Base-by-base conservation (phyloP, 306 rosid species). In the Cicer cuneatum region DNA sequence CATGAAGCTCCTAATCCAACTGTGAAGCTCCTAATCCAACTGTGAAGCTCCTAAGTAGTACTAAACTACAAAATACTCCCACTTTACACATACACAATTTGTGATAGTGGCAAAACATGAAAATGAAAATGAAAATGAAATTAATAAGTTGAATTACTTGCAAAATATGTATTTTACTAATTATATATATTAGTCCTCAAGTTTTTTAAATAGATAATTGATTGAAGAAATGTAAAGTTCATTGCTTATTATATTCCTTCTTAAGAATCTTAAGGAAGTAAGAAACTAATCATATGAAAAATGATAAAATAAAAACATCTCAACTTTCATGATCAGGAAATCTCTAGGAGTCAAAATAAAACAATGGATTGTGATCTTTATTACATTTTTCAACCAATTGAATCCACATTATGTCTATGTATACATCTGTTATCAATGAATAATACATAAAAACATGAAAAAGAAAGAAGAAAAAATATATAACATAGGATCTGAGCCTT, bases 301-400 rank as follows among this genome's bases (percentile, higher is more conserved):
- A 2, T 63, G 16, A 13, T 24, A 12, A 58, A 59, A 33, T 33
- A 59, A 2, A 12, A 47, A 47, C 41, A 68, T 29, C 11, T 6
- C 33, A 67, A 48, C 43, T 47, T 29, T 14, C 43, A 46, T 12
- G 49, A 33, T 41, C 11, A 69, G 14, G 7, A 74, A 49, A 78
- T 62, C 51, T 54, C 16, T 6, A 10, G 19, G 62, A 18, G 61
- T 79, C 62, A 64, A 53, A 39, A 77, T 15, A 52, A 67, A 80
- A 58, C 67, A 51, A 56, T 13, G 24, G 35, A 24, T n/a, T 10
- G 42, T 68, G 60, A 42, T 48, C 52, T 46, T 53, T 75, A 56
- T 38, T 52, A 64, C 77, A 76, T 54, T 57, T 69, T 73, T 58
- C 82, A 82, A 76, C 51, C 62, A 80, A 80, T 56, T 62, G 21